phyloP scores from a whole-genome alignment of 106 monocot species.

The Dendrobium nobile region DNA sequence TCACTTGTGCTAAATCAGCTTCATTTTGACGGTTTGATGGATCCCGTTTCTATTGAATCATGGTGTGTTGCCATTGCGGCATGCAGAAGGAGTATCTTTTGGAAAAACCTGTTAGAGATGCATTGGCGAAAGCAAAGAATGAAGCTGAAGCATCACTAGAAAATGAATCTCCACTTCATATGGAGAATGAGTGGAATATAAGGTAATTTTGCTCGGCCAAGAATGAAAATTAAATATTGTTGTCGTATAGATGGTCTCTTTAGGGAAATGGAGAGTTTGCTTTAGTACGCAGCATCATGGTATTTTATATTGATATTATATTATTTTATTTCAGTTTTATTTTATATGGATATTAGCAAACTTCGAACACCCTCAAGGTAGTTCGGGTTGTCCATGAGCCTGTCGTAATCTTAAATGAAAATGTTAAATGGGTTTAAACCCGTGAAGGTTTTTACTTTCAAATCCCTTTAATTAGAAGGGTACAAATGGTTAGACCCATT shows the following conservation, averaged over 20 bases:
- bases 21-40: constrained; percentile 1
- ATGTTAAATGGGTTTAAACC: no score
- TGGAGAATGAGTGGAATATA: constrained; percentile 95
- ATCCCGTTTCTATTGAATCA: not conserved
- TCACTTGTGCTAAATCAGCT: not conserved
- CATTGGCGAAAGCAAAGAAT: constrained; percentile 65
- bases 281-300: not conserved
- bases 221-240: not conserved
- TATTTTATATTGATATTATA: not conserved
- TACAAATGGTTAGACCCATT: no score
- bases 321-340: no score
- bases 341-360: no score
- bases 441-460: no score
- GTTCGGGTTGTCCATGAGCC: no score
- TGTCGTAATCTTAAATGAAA: no score
- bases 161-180: constrained; percentile 57
- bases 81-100: constrained; percentile 72
- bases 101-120: constrained; percentile 87
- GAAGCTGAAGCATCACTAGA: constrained; percentile 50
- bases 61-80: not conserved
- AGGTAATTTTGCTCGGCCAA: constrained; percentile 31
- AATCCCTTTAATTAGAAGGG: no score
- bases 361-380: no score
- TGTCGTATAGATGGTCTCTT: not conserved
- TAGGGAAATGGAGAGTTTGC: not conserved